Base-by-base conservation (phyloP, 1,284 basidiomycete genomes). In the Microbotryum intermedium region DNA sequence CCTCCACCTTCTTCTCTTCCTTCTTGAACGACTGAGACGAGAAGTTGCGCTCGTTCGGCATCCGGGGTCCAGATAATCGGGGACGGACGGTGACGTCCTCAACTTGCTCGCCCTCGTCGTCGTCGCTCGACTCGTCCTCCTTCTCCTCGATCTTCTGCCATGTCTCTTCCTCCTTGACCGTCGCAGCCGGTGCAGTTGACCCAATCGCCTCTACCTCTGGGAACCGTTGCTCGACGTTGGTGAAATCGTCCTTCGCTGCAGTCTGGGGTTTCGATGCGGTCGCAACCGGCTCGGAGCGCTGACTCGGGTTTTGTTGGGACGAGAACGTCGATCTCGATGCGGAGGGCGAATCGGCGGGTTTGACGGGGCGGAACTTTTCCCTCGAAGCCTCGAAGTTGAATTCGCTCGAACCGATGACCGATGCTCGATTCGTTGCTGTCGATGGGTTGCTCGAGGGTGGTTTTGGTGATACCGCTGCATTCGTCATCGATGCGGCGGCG, bases 71-170 rank as follows among this genome's bases (percentile, higher is more conserved):
- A 7, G 34, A 16, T 13, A 18, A 21, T n/a, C 9, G 47, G 44
- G 16, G 18, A 30, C n/a, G 13, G 43, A 23, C 21, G 26, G 20
- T n/a, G 59, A 43, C 26, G 16, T 25, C 39, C 13, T 43, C 49
- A 6, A 46, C 52, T 5, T 51, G 59, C 23, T 61, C 47, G 1
- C 54, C 51, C 43, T 69, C 66, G 4, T 69, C 66, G 4, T 69
- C 68, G 20, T 66, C 65, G 52, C 65, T 66, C 55, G 65, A 66
- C 20, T 64, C 65, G 16, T 50, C 64, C 50, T 65, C 57, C 59
- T 58, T 59, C 48, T 65, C 66, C 23, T 64, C 59, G 9, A 67
- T 51, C 11, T 52, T 49, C 49, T 67, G 58, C 56, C 59, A 65
- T 13, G 51, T 30, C n/a, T 53, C 57, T 55, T 49, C 30, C 39